phyloP scores from a whole-genome alignment of 495 filamentous ascomycete species.

The Penicillium subrubescens region DNA sequence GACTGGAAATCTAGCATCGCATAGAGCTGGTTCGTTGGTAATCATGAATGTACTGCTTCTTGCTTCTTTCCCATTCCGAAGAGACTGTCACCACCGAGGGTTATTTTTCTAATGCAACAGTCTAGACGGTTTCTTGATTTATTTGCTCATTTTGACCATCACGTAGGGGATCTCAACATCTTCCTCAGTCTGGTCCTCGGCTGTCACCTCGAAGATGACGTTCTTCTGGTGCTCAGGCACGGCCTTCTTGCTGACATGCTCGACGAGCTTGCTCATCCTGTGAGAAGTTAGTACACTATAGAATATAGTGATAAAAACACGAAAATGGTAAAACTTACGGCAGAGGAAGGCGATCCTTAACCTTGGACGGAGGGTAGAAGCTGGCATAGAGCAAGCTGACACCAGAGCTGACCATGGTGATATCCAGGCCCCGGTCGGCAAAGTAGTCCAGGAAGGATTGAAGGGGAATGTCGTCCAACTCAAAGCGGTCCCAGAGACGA shows the following conservation, averaged over 20 bases:
- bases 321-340: conserved; percentile 53
- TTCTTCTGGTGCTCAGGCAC: conserved; percentile 92
- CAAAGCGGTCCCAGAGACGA: conserved; percentile 98
- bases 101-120: neutral
- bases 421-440: conserved; percentile 72
- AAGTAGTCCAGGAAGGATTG: conserved; percentile 82
- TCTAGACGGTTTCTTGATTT: conserved; percentile 9
- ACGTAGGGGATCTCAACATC: conserved; percentile 98
- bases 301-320: conserved; percentile 9
- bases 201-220: conserved; percentile 93
- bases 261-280: conserved; percentile 84
- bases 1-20: conserved; percentile 18
- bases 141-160: conserved; percentile 73
- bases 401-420: conserved; percentile 93
- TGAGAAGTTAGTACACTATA: neutral
- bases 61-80: conserved; percentile 1
- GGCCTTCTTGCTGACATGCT: conserved; percentile 85
- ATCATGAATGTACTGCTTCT: conserved; percentile 16
- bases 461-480: conserved; percentile 83
- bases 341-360: conserved; percentile 76
- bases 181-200: conserved; percentile 85
- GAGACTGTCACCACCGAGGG: neutral
- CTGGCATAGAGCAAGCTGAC: conserved; percentile 94
- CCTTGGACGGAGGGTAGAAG: conserved; percentile 88
- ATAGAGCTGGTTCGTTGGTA: conserved; percentile 13